Base-by-base conservation (phyloP, 495 filamentous ascomycete species). In the Achaetomiella virescens region DNA sequence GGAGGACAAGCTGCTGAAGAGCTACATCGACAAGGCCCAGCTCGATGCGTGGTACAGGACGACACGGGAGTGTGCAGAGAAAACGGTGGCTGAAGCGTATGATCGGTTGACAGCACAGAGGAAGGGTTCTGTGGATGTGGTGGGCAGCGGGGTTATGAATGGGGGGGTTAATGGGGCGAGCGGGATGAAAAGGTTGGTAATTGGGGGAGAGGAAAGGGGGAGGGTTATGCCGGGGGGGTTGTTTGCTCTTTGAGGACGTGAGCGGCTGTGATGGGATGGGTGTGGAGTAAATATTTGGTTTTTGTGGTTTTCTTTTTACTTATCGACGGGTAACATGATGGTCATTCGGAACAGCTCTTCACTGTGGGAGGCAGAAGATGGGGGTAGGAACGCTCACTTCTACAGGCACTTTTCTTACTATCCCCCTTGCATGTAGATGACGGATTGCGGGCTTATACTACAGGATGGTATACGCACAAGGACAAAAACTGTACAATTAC, bases 21-120 rank as follows among this genome's bases (percentile, higher is more conserved):
- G 71, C 24, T 77, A 75, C 55, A 71, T 89, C 17, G 80, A 86
- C 44, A 76, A 77, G 60, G 75, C 81, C 15, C 75, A 81, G 35
- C 71, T 88, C 24, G 82, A 80, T 8, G 75, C 80, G 48, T 86
- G 84, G 83, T 80, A 55, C 25, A 53, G 46, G 3, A 66, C 63
- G 7, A 63, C 63, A 2, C 44, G 49, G 35, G 66, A 69, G 29
- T 54, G 35, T 15, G 70, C 68, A 20, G 62, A 68, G 57, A 64
- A 61, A 42, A 68, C 65, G 54, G 58, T 72, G 1, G 55, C 47
- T 7, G 24, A 29, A 7, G 55, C 33, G 7, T 60, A 60, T 22
- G 47, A 53, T 29, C 43, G 55, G 14, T 9, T 57, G 33, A 53
- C 53, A 9, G 60, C 54, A 14, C 43, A 41, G 12, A 43, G 43